These are phyloP conservation scores for Dictyostelium citrinum DNA, from an alignment of 78 protist genomes.

Conservation along the genomic window DNA sequence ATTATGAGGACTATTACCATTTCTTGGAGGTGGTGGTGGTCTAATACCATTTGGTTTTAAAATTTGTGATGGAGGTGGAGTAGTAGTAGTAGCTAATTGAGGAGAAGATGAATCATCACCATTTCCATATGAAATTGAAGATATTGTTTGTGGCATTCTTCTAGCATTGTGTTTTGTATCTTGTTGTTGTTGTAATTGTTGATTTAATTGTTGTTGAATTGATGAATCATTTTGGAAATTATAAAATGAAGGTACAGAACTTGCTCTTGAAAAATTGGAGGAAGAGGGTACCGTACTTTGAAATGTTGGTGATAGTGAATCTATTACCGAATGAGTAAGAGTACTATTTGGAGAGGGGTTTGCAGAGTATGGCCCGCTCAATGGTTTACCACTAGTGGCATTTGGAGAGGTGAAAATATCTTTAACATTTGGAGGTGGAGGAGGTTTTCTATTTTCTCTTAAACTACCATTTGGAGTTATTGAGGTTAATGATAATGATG, in stretches of 20 bases:
- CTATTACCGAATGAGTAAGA: not conserved
- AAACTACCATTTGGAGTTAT: not conserved
- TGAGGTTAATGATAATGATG: not conserved
- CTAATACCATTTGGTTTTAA: not conserved
- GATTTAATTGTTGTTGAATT: not conserved
- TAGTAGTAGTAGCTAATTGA: not conserved
- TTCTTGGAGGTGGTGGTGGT: conserved; percentile 16
- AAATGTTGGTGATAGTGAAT: not conserved
- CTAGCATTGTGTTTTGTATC: conserved; percentile 36
- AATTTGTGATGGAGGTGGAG: not conserved
- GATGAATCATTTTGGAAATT: not conserved
- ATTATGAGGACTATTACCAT: not conserved
- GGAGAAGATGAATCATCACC: not conserved
- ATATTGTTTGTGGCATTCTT: conserved; percentile 53
- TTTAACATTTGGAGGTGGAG: conserved; percentile 22
- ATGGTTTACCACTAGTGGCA: not conserved
- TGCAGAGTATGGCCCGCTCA: not conserved
- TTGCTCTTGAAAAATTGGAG: conserved; percentile 41
- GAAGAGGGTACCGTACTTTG: not conserved
- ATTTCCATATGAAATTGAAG: not conserved
- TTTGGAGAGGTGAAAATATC: not conserved
- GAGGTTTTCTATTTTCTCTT: conserved; percentile 29
- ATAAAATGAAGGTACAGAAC: conserved; percentile 29
- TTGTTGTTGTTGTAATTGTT: not conserved
- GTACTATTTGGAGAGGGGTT: not conserved